These are phyloP conservation scores for Avena insularis DNA, from an alignment of 176 grass and related monocot genomes.

Conservation along the genomic window DNA sequence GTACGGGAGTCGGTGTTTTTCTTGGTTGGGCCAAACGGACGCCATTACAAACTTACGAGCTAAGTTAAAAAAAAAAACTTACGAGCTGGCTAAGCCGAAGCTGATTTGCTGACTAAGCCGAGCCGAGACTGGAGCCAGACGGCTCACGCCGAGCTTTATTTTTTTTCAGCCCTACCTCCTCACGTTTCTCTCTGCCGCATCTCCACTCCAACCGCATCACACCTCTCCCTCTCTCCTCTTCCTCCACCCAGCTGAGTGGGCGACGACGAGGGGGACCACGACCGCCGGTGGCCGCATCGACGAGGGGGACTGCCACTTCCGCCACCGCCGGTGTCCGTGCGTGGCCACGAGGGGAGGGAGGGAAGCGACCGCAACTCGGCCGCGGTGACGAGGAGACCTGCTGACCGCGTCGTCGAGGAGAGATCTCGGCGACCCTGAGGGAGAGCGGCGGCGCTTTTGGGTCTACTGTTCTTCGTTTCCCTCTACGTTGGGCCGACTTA, in stretches of 20 bases:
- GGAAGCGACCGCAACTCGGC: neutral
- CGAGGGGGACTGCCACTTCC: neutral
- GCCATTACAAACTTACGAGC: no score
- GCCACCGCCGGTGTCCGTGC: neutral
- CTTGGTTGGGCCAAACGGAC: no score
- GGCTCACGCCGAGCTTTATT: neutral
- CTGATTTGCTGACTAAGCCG: neutral
- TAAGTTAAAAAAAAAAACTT: no score
- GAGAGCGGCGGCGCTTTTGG: neutral
- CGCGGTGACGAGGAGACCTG: neutral
- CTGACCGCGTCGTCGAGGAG: neutral
- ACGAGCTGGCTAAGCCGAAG: neutral
- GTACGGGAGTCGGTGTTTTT: no score
- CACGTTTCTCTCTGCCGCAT: constrained; percentile 10
- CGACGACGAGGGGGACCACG: constrained; percentile 10
- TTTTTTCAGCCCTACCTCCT: neutral
- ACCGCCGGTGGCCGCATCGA: constrained; percentile 5
- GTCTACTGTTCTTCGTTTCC: neutral
- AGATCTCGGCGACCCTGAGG: constrained; percentile 14
- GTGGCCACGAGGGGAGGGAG: neutral
- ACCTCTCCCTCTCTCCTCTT: neutral
- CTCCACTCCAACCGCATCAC: constrained; percentile 35
- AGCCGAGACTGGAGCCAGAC: neutral
- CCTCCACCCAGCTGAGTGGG: constrained; percentile 13
- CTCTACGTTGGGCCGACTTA: neutral